Evolutionary conservation across 139 green algal genomes (phyloP), one percentile per base, ranked within the genome.

Genomic region (Chara braunii): DNA sequence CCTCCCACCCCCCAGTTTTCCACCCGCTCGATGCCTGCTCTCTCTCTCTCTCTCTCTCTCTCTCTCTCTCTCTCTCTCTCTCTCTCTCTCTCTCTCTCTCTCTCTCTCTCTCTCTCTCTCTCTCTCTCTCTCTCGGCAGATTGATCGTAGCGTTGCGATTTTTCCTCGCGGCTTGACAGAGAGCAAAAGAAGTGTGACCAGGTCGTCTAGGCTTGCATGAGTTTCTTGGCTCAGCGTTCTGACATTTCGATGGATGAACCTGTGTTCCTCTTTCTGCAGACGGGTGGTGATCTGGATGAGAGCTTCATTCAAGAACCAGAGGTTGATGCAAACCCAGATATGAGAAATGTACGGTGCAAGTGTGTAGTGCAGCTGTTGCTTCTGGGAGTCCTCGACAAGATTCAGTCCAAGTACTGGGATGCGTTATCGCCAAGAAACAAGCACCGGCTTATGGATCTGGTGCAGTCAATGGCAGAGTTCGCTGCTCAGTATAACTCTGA

Each of bases 331-430:
- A 36, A 36, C 50, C 50, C 11, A 0, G 62, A 59, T 24, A 58
- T 34, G 12, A 22, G 34, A n/a, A 14, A 28, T 9, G 51, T 71
- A 31, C 51, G 63, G 11, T 55, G 32, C 51, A 72, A 69, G 53
- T 67, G 63, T 54, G 53, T 59, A 29, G 30, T 70, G 28, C 63
- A 72, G 54, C 51, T 72, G 63, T 53, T 72, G 26, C 54, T 72
- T 8, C 63, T 72, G 18, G 22, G 28, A 2, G 63, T 53, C 9
- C 52, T 72, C 1, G 31, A 68, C 29, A 18, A 57, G 2, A 31
- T 70, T 5, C 32, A 70, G 60, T n/a, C 55, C n/a, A 67, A 72
- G 63, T 54, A 72, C 63, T 72, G 63, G 63, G n/a, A 52, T 3
- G 22, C 29, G 1, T 43, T 72, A 54, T n/a, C 24, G 14, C 11